Conservation (phyloP, 129 eudicot species). For the Centaurea solstitialis region DNA sequence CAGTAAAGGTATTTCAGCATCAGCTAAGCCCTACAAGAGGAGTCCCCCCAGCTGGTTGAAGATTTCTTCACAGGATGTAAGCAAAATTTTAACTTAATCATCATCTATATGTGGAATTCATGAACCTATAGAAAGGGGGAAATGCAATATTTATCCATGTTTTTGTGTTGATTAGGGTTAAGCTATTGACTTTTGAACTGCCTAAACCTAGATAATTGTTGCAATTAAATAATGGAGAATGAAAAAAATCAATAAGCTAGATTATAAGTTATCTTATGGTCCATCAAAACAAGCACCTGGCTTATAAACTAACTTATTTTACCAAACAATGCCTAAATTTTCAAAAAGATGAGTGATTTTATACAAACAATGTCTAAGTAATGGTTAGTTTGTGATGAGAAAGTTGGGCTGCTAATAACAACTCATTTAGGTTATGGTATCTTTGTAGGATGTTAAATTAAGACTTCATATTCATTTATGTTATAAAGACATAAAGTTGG, state of each 20-base stretch:
- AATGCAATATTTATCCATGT: background rate
- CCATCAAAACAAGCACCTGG: too few species aligned
- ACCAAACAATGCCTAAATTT: too few species aligned
- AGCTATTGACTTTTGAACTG: background rate
- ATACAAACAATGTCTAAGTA: background rate
- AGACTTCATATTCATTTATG: background rate
- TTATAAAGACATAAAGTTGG: too few species aligned
- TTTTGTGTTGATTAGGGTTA: background rate
- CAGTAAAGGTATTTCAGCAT: conserved; percentile 77
- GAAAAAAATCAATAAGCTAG: too few species aligned
- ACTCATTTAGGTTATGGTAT: background rate
- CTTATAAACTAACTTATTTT: too few species aligned
- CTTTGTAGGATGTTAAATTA: background rate
- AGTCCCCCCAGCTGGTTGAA: conserved; percentile 67
- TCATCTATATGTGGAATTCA: background rate
- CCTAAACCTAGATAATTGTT: background rate
- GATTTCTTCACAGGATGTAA: conserved; percentile 61
- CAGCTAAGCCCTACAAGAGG: conserved; percentile 75
- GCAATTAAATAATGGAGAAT: background rate
- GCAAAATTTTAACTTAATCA: too few species aligned
- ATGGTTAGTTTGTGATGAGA: background rate
- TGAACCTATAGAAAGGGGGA: background rate
- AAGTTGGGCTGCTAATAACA: too few species aligned
- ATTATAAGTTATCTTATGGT: too few species aligned
- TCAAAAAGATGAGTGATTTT: background rate